Conservation (phyloP, 352 stramenopile genomes). For the Pythium apleroticum region DNA sequence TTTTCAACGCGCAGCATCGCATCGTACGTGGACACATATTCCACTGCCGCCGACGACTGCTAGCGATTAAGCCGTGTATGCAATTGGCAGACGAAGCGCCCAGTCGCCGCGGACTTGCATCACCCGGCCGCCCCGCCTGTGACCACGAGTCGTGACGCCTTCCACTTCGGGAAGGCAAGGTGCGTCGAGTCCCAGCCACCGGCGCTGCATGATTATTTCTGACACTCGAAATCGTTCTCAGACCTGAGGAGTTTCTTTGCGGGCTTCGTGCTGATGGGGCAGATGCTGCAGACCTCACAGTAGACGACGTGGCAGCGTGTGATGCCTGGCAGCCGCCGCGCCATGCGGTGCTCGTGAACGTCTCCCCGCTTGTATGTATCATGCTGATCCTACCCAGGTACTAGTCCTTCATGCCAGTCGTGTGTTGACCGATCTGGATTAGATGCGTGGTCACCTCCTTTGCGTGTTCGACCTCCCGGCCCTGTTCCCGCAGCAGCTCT, state of each 20-base stretch:
- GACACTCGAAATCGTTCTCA: constrained; percentile 20
- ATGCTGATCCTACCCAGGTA: too few relatives aligned
- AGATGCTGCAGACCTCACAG: neutral
- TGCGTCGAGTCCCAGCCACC: constrained; percentile 18
- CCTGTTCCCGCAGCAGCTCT: constrained; percentile 16
- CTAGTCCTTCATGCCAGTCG: too few relatives aligned
- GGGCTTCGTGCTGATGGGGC: constrained; percentile 28
- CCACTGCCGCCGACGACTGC: too few relatives aligned
- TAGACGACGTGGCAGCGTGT: neutral
- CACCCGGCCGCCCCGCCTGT: neutral
- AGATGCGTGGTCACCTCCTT: constrained; percentile 68
- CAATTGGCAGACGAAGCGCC: constrained; percentile 16
- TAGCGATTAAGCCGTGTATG: too few relatives aligned
- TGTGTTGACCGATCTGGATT: neutral
- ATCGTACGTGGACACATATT: constrained; percentile 15
- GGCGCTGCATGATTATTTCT: neutral
- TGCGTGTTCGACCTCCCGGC: constrained; percentile 45
- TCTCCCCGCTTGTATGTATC: constrained; percentile 63
- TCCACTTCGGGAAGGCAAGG: constrained; percentile 71
- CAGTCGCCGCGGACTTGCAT: constrained; percentile 8
- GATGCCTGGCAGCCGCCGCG: neutral
- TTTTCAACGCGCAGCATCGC: constrained; percentile 26
- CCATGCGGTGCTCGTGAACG: constrained; percentile 56
- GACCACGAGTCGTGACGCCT: constrained; percentile 15
- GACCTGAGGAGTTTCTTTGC: constrained; percentile 46